These are phyloP conservation scores for Monilinia laxa DNA, from an alignment of 2,329 filamentous ascomycete species.

Conservation along the genomic window DNA sequence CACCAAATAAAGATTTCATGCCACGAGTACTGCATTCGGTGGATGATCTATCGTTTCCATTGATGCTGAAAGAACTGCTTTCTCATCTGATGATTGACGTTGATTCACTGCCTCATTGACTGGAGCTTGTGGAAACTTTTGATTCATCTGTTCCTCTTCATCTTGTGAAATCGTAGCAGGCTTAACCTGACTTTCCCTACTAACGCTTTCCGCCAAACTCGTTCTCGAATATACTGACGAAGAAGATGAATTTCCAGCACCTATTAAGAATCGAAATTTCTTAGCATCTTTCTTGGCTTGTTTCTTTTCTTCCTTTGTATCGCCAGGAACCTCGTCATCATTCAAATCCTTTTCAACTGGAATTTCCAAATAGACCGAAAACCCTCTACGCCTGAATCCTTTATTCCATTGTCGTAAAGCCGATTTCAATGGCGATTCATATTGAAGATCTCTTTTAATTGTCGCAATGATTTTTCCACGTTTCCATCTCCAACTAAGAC, in stretches of 20 bases:
- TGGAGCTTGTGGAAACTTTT: neutral
- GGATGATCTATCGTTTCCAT: slow-evolving; percentile 1
- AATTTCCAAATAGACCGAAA: slow-evolving; percentile 33
- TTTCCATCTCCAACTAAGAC: slow-evolving; percentile 13
- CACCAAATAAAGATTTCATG: neutral
- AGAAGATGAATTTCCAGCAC: slow-evolving; percentile 21
- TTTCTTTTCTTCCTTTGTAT: slow-evolving; percentile 21
- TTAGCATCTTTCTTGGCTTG: slow-evolving; percentile 24
- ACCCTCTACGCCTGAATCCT: slow-evolving; percentile 29
- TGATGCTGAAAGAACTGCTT: neutral
- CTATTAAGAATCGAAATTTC: slow-evolving; percentile 28
- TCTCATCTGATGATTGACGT: neutral
- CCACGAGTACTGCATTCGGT: neutral
- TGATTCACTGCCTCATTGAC: neutral
- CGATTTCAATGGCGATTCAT: slow-evolving; percentile 30
- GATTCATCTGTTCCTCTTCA: slow-evolving; percentile 5
- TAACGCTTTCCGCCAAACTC: slow-evolving; percentile 19
- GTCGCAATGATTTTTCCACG: slow-evolving; percentile 9
- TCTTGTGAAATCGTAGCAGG: neutral
- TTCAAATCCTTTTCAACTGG: slow-evolving; percentile 24
- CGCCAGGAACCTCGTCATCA: slow-evolving; percentile 13
- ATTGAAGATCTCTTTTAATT: slow-evolving; percentile 28
- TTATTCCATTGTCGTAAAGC: slow-evolving; percentile 33
- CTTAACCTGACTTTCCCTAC: slow-evolving; percentile 6
- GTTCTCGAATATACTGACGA: slow-evolving; percentile 15